Evolutionary conservation across 2,329 filamentous ascomycete species (phyloP).

Genomic region (Malbranchea cinnamomea): DNA sequence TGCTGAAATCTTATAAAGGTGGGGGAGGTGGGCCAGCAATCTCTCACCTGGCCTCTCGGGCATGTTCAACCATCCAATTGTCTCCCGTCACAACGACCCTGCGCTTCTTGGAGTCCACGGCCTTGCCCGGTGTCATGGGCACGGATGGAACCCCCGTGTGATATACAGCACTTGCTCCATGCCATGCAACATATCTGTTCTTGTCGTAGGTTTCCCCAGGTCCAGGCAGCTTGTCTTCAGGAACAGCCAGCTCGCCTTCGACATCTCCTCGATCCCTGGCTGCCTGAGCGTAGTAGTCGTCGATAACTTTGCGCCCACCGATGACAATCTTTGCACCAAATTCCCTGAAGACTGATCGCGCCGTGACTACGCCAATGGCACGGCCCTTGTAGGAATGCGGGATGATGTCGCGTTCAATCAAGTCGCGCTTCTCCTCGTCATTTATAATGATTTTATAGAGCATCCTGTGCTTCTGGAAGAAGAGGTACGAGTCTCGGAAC

Average conservation of each 20-base stretch:
- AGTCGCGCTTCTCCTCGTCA: constrained; percentile 90
- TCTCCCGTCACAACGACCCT: constrained; percentile 78
- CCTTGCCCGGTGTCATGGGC: constrained; percentile 61
- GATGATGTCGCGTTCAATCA: constrained; percentile 91
- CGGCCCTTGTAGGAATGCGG: constrained; percentile 97
- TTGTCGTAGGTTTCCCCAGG: constrained; percentile 88
- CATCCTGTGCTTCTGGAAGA: constrained; percentile 95
- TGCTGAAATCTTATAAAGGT: background rate
- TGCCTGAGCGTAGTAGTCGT: constrained; percentile 76
- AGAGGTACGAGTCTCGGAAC: constrained; percentile 94
- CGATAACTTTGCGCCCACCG: constrained; percentile 67
- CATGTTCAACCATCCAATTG: constrained; percentile 96
- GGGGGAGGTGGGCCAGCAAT: background rate
- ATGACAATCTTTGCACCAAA: constrained; percentile 92
- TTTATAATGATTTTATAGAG: constrained; percentile 97
- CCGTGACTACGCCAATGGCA: constrained; percentile 91
- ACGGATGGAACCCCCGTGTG: constrained; percentile 66
- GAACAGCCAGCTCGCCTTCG: constrained; percentile 84
- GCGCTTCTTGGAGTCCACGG: constrained; percentile 61
- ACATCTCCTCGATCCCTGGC: constrained; percentile 61
- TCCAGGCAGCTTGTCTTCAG: constrained; percentile 62
- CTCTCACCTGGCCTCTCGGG: constrained; percentile 68
- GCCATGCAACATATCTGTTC: constrained; percentile 98
- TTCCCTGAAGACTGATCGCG: constrained; percentile 89
- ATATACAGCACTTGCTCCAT: constrained; percentile 90